Conservation (phyloP, 345 rosid genomes). For the Eucalyptus urophylla region DNA sequence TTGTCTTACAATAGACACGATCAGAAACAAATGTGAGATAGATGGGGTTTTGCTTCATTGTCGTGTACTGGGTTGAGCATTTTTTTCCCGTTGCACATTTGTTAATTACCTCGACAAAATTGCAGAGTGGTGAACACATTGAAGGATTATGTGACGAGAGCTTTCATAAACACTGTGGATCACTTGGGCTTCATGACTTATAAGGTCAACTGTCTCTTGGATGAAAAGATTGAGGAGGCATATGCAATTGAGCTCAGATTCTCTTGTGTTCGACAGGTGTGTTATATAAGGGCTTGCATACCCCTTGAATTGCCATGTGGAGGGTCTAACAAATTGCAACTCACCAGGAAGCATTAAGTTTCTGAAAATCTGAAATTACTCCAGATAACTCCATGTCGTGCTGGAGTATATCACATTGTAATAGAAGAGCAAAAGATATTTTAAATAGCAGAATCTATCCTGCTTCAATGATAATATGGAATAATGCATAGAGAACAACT, state of each 20-base stretch:
- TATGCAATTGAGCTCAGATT: conserved; percentile 27
- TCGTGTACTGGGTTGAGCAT: not conserved
- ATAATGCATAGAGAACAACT: not conserved
- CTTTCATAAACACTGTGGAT: conserved; percentile 66
- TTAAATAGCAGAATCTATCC: not conserved
- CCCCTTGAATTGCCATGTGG: not conserved
- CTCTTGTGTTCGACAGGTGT: conserved; percentile 56
- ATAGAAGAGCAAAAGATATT: not conserved
- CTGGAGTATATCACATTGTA: not conserved
- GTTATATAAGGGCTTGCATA: not conserved
- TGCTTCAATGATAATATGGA: not conserved
- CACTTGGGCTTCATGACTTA: conserved; percentile 78
- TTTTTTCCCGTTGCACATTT: not conserved
- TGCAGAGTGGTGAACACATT: conserved; percentile 49
- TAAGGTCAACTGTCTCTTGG: conserved; percentile 41
- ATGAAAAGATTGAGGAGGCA: conserved; percentile 32
- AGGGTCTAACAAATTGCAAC: not conserved
- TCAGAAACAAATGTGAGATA: conserved; percentile 52
- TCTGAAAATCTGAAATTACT: not conserved
- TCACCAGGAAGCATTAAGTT: not conserved
- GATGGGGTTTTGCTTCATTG: not conserved
- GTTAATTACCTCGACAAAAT: not conserved
- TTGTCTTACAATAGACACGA: conserved; percentile 34
- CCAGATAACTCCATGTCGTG: not conserved
- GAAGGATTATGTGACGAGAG: conserved; percentile 60